A percentile compares a stretch with the other conserved stretches of the same genome.
Evolutionary conservation across 371 early-diverging fungal species (phyloP).

Genomic region (Phascolomyces articulosus): DNA sequence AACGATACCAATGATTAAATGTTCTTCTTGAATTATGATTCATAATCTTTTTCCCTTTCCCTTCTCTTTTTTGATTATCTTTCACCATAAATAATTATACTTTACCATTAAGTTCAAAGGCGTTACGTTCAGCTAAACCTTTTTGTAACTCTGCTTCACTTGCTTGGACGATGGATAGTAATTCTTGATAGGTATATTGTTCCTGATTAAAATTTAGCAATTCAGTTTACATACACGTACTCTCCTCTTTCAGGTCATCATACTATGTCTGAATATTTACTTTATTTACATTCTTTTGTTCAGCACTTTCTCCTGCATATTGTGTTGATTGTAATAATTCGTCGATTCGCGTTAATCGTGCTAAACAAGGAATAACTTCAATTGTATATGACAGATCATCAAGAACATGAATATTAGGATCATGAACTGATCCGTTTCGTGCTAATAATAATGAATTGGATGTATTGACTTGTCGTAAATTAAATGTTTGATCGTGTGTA

Average conservation of each 20-base stretch:
- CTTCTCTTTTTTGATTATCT: no score
- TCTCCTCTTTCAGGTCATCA: neutral
- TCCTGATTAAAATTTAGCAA: conserved; percentile 11
- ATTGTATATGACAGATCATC: conserved; percentile 44
- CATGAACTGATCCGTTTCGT: neutral
- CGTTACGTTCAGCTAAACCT: conserved; percentile 41
- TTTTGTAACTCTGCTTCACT: conserved; percentile 46
- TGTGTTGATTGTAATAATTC: conserved; percentile 27
- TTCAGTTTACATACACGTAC: neutral
- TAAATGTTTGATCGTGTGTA: conserved; percentile 49
- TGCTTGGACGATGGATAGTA: conserved; percentile 54
- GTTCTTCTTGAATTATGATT: neutral
- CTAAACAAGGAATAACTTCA: conserved; percentile 47
- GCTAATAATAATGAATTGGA: conserved; percentile 55
- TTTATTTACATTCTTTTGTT: conserved; percentile 29
- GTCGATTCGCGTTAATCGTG: conserved; percentile 42
- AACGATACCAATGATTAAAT: neutral
- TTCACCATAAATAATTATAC: no score
- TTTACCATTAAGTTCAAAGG: conserved; percentile 45
- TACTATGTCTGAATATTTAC: conserved; percentile 12
- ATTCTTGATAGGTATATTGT: conserved; percentile 30
- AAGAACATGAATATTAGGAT: conserved; percentile 17
- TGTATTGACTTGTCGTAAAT: conserved; percentile 52
- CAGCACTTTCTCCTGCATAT: conserved; percentile 41
- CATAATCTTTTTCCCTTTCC: no score